Conservation (phyloP, 495 filamentous ascomycete species). For the Penicillium ochrochloron region DNA sequence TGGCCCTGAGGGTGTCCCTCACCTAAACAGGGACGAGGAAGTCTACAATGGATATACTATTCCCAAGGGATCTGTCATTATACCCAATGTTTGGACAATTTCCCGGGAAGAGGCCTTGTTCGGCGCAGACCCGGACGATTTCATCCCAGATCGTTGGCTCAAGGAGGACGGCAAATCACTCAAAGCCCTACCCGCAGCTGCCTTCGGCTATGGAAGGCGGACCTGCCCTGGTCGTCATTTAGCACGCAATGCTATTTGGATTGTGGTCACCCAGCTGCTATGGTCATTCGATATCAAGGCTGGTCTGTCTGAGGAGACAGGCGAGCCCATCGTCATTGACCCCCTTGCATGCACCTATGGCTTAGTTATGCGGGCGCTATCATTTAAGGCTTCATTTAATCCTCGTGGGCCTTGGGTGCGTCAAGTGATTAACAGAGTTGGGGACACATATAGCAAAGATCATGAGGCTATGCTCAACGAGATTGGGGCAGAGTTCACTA, state of each 20-base stretch:
- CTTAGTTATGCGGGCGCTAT: conserved; percentile 31
- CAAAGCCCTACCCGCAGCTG: conserved; percentile 12
- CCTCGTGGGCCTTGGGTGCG: conserved; percentile 28
- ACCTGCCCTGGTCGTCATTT: conserved; percentile 35
- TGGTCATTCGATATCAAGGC: conserved; percentile 39
- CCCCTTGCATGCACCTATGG: conserved; percentile 32
- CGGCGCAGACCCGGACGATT: conserved; percentile 25
- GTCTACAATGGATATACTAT: not conserved
- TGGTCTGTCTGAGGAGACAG: conserved; percentile 17
- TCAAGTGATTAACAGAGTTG: conserved; percentile 19
- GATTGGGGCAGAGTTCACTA: conserved; percentile 31
- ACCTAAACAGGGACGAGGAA: not conserved
- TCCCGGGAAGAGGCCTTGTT: conserved; percentile 20
- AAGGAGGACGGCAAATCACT: conserved; percentile 23
- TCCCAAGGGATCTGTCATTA: conserved; percentile 5
- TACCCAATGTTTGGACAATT: conserved; percentile 14
- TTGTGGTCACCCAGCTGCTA: conserved; percentile 31
- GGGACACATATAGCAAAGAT: conserved; percentile 29
- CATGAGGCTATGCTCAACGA: conserved; percentile 36
- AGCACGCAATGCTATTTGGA: conserved; percentile 34
- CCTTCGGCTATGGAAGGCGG: conserved; percentile 38
- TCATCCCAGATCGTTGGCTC: conserved; percentile 36
- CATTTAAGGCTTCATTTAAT: conserved; percentile 32
- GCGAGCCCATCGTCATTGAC: conserved; percentile 25
- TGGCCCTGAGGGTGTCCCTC: conserved; percentile 40